Evolutionary conservation across 2,329 filamentous ascomycete species (phyloP).

Genomic region (Fusarium sp.): DNA sequence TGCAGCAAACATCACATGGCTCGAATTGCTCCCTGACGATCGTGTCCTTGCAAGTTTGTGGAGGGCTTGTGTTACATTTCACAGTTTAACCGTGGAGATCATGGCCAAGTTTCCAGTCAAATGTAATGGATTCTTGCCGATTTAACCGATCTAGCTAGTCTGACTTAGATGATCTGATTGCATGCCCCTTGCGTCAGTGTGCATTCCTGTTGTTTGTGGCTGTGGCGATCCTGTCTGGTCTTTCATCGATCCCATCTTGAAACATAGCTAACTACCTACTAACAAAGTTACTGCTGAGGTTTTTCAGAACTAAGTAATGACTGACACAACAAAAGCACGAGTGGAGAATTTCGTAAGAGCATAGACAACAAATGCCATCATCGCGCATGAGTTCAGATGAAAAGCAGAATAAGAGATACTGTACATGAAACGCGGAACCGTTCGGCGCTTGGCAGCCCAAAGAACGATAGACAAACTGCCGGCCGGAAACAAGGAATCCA

Average conservation of each 20-base stretch:
- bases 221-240: slow-evolving; percentile 2
- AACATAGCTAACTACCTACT: not conserved
- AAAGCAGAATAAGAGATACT: not conserved
- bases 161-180: slow-evolving; percentile 15
- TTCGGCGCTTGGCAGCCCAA: slow-evolving; percentile 2
- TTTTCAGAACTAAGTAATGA: not conserved
- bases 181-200: not conserved
- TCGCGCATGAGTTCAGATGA: slow-evolving; percentile 1
- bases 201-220: slow-evolving; percentile 14
- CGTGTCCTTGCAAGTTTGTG: slow-evolving; percentile 1
- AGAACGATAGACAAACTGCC: slow-evolving; percentile 3
- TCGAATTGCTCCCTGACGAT: not conserved
- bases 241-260: not conserved
- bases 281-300: not conserved
- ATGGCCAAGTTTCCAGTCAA: slow-evolving; percentile 1
- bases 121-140: not conserved
- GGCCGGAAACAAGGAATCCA: not conserved
- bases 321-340: not conserved
- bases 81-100: not conserved
- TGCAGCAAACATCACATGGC: slow-evolving; percentile 12
- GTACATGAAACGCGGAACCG: slow-evolving; percentile 27
- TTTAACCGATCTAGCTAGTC: slow-evolving; percentile 22
- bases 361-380: not conserved
- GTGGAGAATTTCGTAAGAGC: not conserved
- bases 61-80: slow-evolving; percentile 12